phyloP scores from a whole-genome alignment of 176 grass and related monocot genomes.

The Carex myosuroides region DNA sequence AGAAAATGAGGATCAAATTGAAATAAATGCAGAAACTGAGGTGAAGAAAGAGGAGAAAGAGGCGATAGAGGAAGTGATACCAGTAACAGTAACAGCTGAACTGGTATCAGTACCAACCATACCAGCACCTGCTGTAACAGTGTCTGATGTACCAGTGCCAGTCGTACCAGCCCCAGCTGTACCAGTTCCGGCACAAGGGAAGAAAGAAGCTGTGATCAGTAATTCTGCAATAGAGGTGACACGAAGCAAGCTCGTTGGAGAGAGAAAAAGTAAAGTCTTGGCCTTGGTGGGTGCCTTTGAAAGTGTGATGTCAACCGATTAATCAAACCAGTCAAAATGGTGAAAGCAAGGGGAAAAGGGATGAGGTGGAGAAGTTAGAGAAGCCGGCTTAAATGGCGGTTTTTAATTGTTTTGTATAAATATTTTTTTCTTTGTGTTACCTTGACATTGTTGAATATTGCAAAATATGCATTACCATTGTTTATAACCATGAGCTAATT shows the following conservation, averaged over 20 bases:
- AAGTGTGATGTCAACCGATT: constrained; percentile 37
- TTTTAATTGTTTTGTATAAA: constrained; percentile 11
- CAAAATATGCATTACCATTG: neutral
- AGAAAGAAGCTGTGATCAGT: constrained; percentile 28
- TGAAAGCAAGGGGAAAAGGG: neutral
- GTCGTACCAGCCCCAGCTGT: constrained; percentile 11
- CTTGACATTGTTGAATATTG: constrained; percentile 11
- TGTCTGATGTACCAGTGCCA: neutral
- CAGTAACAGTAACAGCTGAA: neutral
- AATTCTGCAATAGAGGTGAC: constrained; percentile 62
- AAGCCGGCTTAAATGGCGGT: neutral
- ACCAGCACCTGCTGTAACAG: constrained; percentile 14
- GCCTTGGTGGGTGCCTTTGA: constrained; percentile 82
- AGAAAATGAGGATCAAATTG: constrained; percentile 3
- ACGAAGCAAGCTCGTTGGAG: constrained; percentile 59
- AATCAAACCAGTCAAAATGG: neutral
- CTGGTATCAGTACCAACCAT: neutral
- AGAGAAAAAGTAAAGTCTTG: constrained; percentile 76
- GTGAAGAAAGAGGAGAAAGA: neutral
- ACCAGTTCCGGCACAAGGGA: constrained; percentile 9
- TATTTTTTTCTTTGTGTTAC: neutral
- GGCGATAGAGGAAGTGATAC: neutral
- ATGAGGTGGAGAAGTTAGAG: neutral
- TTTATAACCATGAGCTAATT: neutral
- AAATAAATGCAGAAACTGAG: constrained; percentile 2